Conservation (phyloP, 225 moss, liverwort and hornwort genomes). For the Straminergon stramineum region DNA sequence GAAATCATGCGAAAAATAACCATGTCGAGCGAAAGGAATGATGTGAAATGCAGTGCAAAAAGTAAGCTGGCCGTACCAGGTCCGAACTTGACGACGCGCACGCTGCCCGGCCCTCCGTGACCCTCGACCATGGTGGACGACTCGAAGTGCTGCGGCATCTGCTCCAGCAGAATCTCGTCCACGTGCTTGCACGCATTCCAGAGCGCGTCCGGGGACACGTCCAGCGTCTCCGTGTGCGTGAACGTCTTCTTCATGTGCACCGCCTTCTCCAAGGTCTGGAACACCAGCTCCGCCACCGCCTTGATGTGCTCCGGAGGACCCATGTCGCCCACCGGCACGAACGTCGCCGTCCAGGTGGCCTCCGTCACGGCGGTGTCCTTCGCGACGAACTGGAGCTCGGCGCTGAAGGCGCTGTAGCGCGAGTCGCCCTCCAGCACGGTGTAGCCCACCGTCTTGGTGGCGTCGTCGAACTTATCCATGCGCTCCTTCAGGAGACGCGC, state of each 20-base stretch:
- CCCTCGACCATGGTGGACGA: not conserved
- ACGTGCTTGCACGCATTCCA: not conserved
- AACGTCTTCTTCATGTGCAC: not conserved
- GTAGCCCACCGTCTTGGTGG: conserved; percentile 18
- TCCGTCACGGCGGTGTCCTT: not conserved
- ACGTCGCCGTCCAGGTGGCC: conserved; percentile 15
- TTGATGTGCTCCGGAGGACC: conserved; percentile 11
- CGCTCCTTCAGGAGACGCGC: conserved; percentile 9
- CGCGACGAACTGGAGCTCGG: not conserved
- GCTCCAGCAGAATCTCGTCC: conserved; percentile 1
- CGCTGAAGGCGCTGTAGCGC: conserved; percentile 12
- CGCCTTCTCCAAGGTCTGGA: conserved; percentile 1
- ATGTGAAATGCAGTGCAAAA: not conserved
- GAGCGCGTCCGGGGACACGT: not conserved
- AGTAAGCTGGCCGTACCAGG: not conserved
- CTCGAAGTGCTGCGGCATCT: conserved; percentile 4
- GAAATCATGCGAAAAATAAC: no score
- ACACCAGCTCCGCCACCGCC: not conserved
- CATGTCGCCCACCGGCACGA: not conserved
- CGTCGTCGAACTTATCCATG: conserved; percentile 21
- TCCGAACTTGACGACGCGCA: conserved; percentile 15
- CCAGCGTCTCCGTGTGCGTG: not conserved
- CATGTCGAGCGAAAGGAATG: no score
- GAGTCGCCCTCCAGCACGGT: conserved; percentile 18
- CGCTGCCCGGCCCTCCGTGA: conserved; percentile 6